These are phyloP conservation scores for Pyrenophora graminea DNA, from an alignment of 2,329 filamentous ascomycete genomes.

Conservation along the genomic window DNA sequence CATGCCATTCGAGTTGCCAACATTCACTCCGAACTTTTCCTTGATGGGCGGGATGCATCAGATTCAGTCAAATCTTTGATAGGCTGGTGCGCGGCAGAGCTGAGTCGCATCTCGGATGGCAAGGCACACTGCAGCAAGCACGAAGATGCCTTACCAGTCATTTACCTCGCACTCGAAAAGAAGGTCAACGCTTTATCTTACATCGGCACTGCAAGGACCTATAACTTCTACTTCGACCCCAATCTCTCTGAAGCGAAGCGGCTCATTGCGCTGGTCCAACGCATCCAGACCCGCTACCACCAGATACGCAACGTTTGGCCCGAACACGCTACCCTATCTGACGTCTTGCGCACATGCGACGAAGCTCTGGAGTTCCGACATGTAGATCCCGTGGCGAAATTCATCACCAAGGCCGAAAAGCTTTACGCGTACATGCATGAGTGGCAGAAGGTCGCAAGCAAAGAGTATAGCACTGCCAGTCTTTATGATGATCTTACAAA, in stretches of 20 bases:
- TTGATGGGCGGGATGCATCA: conserved; percentile 20
- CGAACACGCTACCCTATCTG: conserved; percentile 77
- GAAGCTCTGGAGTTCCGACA: conserved; percentile 76
- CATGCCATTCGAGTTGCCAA: conserved; percentile 41
- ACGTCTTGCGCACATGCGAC: conserved; percentile 76
- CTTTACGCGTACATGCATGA: conserved; percentile 84
- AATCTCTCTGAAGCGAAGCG: conserved; percentile 77
- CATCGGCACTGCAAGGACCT: conserved; percentile 49
- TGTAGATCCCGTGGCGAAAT: conserved; percentile 80
- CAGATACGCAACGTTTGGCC: conserved; percentile 68
- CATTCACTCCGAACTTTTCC: conserved; percentile 42
- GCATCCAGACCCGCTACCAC: conserved; percentile 72
- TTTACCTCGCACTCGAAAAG: conserved; percentile 68
- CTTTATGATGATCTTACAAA: conserved; percentile 79
- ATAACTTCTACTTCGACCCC: conserved; percentile 88
- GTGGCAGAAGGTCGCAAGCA: conserved; percentile 93
- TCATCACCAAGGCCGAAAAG: conserved; percentile 85
- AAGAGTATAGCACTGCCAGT: conserved; percentile 69
- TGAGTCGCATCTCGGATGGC: conserved; percentile 33
- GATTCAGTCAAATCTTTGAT: conserved; percentile 35
- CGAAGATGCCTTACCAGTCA: conserved; percentile 65
- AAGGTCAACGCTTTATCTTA: conserved; percentile 52
- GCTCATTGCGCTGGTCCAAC: conserved; percentile 70
- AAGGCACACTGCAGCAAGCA: conserved; percentile 30
- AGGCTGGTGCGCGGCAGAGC: conserved; percentile 36